Evolutionary conservation across 495 filamentous ascomycete genomes (phyloP), one percentile per base, ranked within the genome.

Genomic region (Aspergillus diversus): DNA sequence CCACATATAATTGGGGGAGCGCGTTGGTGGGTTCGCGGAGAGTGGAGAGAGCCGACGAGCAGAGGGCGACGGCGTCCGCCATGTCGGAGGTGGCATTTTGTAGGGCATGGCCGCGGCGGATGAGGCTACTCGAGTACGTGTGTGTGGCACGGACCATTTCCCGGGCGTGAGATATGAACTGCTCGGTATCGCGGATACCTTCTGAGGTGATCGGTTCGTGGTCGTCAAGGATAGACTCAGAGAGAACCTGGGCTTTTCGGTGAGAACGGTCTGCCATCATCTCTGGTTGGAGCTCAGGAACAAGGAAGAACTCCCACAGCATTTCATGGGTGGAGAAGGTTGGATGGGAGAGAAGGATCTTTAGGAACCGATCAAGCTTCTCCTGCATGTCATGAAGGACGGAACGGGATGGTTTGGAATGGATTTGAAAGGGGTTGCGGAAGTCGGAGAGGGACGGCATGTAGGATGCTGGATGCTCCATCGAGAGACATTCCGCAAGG

Each of bases 281-380:
- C 15, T 93, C 87, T 4, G 91, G 84, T 67, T 97, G 92, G 17
- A 98, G 83, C 60, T 99, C 96, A 2, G 96, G 96, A 15, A 98
- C 94, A 3, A 99, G 84, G 75, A 99, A 96, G 77, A 99, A 99
- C 68, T 99, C 96, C 96, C 96, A 99, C 7, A 99, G 81, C 83
- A 97, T 91, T 78, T 99, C 96, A 70, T 98, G 96, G 0, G 91
- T 97, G 1, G 92, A 87, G 73, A 99, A 98, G 5, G 95, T 97
- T 4, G 96, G 90, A 69, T 99, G 96, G 0, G 86, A 80, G 35
- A 99, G 81, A 27, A 99, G 82, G 7, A 92, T 90, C 50, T 90
- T 89, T 60, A 99, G 76, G 68, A 97, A 97, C 37, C 85, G 86
- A 75, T 98, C 92, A 7, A 97, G 86, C 33, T 89, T 89, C 50